Percentiles rank a stretch among this genome's conserved stretches.
Conservation (phyloP, 257 asterid species). For the Striga asiatica region DNA sequence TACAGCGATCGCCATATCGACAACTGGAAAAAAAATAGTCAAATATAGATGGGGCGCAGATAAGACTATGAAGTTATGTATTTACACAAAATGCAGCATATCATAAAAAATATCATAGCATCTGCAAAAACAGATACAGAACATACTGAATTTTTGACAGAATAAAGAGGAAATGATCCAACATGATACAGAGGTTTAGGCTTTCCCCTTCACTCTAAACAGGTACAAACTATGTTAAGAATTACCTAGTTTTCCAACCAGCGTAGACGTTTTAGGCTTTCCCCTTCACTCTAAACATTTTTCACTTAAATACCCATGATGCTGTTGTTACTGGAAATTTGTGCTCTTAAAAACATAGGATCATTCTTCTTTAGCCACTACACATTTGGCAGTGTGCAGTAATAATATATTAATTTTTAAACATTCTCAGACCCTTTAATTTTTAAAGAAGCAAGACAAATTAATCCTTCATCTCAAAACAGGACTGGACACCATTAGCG, state of each 20-base stretch:
- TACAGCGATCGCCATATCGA: slow-evolving; percentile 24
- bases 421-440: not conserved
- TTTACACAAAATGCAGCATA: not conserved
- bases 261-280: not conserved
- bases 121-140: not conserved
- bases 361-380: not conserved
- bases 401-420: not conserved
- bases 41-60: not conserved
- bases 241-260: not conserved
- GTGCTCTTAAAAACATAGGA: not conserved
- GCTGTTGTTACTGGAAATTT: not conserved
- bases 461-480: not conserved
- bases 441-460: no score
- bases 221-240: not conserved
- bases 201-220: no score
- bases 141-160: not conserved
- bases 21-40: slow-evolving; percentile 50
- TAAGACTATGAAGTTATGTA: not conserved
- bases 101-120: not conserved
- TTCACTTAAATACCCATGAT: not conserved
- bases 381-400: not conserved
- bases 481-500: not conserved
- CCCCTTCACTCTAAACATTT: no score
- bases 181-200: not conserved
- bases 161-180: not conserved